phyloP scores from a whole-genome alignment of 2,329 filamentous ascomycete genomes.

The Beauveria sp. region DNA sequence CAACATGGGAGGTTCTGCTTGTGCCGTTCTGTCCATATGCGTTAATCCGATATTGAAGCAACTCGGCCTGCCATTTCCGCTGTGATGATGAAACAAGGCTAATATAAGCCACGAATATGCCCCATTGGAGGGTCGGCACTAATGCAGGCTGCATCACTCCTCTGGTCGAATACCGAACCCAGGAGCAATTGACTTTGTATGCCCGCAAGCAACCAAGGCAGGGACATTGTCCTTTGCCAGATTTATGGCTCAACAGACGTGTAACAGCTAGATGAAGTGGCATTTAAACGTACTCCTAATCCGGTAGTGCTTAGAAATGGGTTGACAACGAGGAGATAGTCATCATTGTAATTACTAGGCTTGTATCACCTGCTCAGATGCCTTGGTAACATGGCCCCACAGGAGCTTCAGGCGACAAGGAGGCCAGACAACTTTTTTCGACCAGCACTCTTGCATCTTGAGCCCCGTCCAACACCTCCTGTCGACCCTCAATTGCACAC shows the following conservation, averaged over 20 bases:
- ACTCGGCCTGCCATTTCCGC: background rate
- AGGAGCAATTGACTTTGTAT: background rate
- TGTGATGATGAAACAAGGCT: background rate
- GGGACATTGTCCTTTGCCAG: too few species aligned
- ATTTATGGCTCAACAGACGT: too few species aligned
- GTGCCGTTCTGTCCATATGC: slow-evolving; percentile 6
- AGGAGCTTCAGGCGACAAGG: background rate
- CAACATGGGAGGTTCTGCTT: background rate
- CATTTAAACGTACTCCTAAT: fast-evolving
- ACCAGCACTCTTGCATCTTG: background rate
- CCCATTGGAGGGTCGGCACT: background rate
- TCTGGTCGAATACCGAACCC: background rate
- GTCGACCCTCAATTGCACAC: background rate
- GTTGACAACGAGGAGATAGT: too few species aligned
- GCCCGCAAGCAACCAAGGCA: too few species aligned
- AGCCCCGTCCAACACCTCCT: background rate
- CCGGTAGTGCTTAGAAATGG: too few species aligned
- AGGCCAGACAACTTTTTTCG: background rate
- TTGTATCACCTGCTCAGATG: too few species aligned
- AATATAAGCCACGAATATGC: background rate
- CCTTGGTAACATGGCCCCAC: background rate
- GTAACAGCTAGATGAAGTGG: too few species aligned
- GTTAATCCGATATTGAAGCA: slow-evolving; percentile 7
- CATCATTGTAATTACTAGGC: too few species aligned
- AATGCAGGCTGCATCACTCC: background rate